phyloP scores from a whole-genome alignment of 108 stramenopile species.

The Fragilaria radians region DNA sequence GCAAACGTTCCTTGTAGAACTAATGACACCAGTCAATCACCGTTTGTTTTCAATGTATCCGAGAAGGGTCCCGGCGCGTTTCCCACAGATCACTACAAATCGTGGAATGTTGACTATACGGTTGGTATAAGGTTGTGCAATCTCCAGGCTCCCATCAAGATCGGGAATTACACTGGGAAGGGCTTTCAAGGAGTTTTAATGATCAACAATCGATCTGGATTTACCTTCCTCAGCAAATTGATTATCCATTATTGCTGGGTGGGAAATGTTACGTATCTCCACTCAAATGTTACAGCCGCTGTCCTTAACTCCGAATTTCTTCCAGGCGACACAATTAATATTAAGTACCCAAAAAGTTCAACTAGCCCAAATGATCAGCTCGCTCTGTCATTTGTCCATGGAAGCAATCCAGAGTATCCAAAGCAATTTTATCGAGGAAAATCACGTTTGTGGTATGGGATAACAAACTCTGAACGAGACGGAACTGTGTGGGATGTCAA shows the following conservation, averaged over 20 bases:
- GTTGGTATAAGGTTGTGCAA: no score
- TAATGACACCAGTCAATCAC: not conserved
- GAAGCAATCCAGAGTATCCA: not conserved
- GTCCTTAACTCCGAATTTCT: not conserved
- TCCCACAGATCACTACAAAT: no score
- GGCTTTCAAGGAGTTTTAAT: not conserved
- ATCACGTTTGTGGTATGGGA: not conserved
- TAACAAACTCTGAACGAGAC: not conserved
- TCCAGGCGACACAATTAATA: not conserved
- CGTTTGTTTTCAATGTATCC: not conserved
- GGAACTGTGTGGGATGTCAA: not conserved
- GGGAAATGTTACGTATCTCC: not conserved
- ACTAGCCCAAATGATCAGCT: not conserved
- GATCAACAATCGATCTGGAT: not conserved
- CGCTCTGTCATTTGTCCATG: conserved; percentile 1
- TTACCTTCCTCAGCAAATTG: not conserved
- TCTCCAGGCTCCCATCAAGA: no score
- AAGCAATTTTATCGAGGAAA: no score
- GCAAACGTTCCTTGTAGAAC: not conserved
- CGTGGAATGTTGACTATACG: no score
- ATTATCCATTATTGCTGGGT: not conserved
- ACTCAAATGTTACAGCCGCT: not conserved
- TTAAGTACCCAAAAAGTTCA: not conserved
- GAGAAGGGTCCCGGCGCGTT: no score
- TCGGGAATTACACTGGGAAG: not conserved